Percentiles rank a stretch among this genome's conserved stretches.
These are phyloP conservation scores for Nakazawaea ishiwadae DNA, from an alignment of 805 yeast genomes.

Conservation along the genomic window DNA sequence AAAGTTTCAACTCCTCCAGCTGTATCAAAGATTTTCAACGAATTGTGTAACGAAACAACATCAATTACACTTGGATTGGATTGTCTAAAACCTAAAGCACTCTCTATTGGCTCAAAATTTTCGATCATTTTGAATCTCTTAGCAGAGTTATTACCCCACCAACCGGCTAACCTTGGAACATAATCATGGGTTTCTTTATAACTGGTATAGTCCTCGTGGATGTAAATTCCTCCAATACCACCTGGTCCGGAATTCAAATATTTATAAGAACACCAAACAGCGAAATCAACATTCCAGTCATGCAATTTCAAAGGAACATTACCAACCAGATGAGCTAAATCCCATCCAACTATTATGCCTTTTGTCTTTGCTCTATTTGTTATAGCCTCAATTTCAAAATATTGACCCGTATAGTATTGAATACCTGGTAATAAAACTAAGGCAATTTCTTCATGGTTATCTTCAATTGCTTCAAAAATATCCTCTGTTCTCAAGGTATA, in stretches of 20 bases:
- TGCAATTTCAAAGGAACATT: slow-evolving; percentile 75
- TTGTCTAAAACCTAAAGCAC: slow-evolving; percentile 86
- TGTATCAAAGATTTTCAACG: slow-evolving; percentile 54
- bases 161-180: slow-evolving; percentile 80
- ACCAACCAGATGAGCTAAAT: slow-evolving; percentile 91
- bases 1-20: slow-evolving; percentile 62
- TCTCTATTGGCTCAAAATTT: slow-evolving; percentile 70
- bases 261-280: slow-evolving; percentile 92
- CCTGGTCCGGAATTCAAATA: slow-evolving; percentile 94
- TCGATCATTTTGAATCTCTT: slow-evolving; percentile 79
- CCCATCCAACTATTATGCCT: slow-evolving; percentile 80
- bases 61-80: slow-evolving; percentile 89
- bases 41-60: slow-evolving; percentile 65
- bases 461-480: slow-evolving; percentile 52
- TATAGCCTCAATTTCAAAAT: slow-evolving; percentile 68
- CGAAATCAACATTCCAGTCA: slow-evolving; percentile 90
- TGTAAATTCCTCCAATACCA: slow-evolving; percentile 81
- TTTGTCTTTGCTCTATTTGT: slow-evolving; percentile 54
- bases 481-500: slow-evolving; percentile 57
- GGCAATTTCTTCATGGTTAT: slow-evolving; percentile 57
- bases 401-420: slow-evolving; percentile 90
- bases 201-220: slow-evolving; percentile 49
- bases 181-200: slow-evolving; percentile 27
- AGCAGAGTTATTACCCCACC: slow-evolving; percentile 88
- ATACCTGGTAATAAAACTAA: slow-evolving; percentile 80